Evolutionary conservation across 345 rosid genomes (phyloP).

Genomic region (Linum usitatissimum): DNA sequence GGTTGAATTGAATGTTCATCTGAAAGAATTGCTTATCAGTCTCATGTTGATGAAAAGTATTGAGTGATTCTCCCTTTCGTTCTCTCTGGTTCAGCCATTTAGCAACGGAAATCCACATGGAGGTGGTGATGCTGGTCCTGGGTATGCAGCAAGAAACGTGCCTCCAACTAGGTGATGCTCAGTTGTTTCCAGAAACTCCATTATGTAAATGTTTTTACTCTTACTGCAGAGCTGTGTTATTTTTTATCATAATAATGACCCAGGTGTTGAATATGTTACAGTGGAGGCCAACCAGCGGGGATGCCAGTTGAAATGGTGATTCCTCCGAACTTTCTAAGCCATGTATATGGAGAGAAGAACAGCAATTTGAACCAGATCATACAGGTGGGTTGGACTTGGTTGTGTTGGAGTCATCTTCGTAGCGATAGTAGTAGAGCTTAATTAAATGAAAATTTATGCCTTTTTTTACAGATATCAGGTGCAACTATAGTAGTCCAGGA

Average conservation of each 20-base stretch:
- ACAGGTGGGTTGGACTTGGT: constrained; percentile 37
- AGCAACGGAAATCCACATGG: constrained; percentile 40
- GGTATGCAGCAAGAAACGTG: constrained; percentile 37
- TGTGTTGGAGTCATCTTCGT: neutral
- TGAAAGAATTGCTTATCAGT: neutral
- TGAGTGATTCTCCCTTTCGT: neutral
- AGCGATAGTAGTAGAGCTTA: neutral
- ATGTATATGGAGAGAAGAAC: constrained; percentile 60
- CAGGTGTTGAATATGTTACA: too few relatives aligned
- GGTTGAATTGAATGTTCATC: constrained; percentile 32
- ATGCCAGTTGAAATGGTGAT: constrained; percentile 49
- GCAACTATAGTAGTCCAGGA: constrained; percentile 63
- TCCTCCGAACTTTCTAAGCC: constrained; percentile 45
- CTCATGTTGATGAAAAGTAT: neutral
- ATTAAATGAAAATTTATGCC: neutral
- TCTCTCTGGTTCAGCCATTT: constrained; percentile 29
- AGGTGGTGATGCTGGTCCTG: constrained; percentile 42
- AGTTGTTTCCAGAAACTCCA: neutral
- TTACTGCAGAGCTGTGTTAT: too few relatives aligned
- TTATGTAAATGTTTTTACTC: too few relatives aligned
- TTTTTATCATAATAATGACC: neutral
- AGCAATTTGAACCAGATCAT: constrained; percentile 48
- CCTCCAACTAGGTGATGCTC: constrained; percentile 40
- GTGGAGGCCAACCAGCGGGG: constrained; percentile 38
- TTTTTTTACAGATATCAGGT: constrained; percentile 44